Evolutionary conservation across 441 rosid species (phyloP).

Genomic region (Erodium trifolium): DNA sequence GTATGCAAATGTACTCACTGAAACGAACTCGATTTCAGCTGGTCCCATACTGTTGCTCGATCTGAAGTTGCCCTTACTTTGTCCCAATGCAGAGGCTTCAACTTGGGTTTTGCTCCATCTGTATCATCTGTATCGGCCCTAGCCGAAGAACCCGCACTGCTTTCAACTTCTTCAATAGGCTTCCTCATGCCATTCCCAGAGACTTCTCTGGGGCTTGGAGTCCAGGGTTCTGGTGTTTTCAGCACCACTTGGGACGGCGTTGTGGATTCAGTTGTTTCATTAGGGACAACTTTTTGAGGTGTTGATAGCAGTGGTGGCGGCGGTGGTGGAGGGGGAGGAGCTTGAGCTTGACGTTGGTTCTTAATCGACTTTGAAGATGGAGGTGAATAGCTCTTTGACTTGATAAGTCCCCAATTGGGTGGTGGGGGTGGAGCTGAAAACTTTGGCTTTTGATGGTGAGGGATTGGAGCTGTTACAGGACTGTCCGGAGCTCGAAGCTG

Average conservation of each 20-base stretch:
- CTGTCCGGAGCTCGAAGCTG: conserved; percentile 12
- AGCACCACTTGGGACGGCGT: conserved; percentile 23
- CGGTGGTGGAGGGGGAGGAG: conserved; percentile 36
- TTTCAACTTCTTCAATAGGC: conserved; percentile 32
- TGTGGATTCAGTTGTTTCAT: conserved; percentile 25
- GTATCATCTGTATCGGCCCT: conserved; percentile 50
- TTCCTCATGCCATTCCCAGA: conserved; percentile 18
- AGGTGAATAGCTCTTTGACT: conserved; percentile 35
- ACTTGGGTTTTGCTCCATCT: conserved; percentile 65
- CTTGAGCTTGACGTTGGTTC: conserved; percentile 24
- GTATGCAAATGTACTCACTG: conserved; percentile 45
- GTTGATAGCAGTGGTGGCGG: conserved; percentile 37
- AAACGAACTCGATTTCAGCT: conserved; percentile 83
- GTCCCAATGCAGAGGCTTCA: conserved; percentile 96
- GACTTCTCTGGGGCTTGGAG: conserved; percentile 36
- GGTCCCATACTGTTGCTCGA: conserved; percentile 99
- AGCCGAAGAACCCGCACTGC: conserved; percentile 35
- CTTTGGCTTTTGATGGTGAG: conserved; percentile 37
- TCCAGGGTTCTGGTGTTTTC: conserved; percentile 29
- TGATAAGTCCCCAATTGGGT: conserved; percentile 64
- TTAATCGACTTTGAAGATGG: conserved; percentile 28
- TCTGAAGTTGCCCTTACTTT: conserved; percentile 94
- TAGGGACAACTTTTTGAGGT: conserved; percentile 28
- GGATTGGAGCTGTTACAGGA: not conserved
- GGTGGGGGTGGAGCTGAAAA: conserved; percentile 79